Conservation (phyloP, 192 early-diverging fungal species). For the Diversispora eburnea region DNA sequence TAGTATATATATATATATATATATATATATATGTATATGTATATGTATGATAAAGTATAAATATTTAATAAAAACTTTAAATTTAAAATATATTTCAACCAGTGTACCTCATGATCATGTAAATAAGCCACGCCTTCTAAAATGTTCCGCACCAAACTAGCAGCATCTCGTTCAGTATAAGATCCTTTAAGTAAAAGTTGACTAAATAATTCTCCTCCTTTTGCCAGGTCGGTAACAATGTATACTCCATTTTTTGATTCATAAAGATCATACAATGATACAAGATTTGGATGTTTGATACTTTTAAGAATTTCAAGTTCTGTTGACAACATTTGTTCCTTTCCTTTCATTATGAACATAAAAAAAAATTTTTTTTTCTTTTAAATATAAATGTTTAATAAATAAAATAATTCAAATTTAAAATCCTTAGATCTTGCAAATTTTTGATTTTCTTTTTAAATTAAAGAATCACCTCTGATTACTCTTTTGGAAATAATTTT, state of each 20-base stretch:
- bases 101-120: conserved; percentile 64
- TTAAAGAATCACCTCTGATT: conserved; percentile 37
- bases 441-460: too few relatives aligned
- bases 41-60: neutral
- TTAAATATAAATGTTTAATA: too few relatives aligned
- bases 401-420: too few relatives aligned
- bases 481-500: conserved; percentile 71
- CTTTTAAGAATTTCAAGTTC: conserved; percentile 69
- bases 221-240: conserved; percentile 69
- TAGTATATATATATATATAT: neutral
- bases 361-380: too few relatives aligned
- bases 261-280: conserved; percentile 69
- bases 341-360: conserved; percentile 35
- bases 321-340: conserved; percentile 57
- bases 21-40: neutral
- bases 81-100: too few relatives aligned
- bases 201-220: conserved; percentile 85
- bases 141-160: conserved; percentile 68
- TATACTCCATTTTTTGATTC: conserved; percentile 72
- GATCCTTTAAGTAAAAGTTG: conserved; percentile 69
- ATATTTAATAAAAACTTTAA: neutral
- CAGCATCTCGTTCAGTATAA: conserved; percentile 81
- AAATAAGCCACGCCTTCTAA: conserved; percentile 82
- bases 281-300: conserved; percentile 82
- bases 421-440: neutral